phyloP scores from a whole-genome alignment of 805 yeast species.

The Cyberlindnera misumaiensis region DNA sequence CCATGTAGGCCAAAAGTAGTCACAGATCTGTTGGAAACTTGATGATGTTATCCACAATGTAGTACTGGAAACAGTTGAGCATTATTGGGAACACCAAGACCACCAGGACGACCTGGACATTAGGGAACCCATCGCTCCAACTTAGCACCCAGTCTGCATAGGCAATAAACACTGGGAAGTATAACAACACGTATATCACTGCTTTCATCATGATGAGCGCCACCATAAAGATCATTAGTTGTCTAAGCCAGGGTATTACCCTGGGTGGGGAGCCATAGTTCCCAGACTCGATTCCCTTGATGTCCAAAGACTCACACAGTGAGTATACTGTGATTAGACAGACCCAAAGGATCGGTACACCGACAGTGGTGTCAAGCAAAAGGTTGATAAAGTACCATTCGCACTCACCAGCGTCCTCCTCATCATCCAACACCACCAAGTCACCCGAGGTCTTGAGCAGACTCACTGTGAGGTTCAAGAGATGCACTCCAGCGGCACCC shows the following conservation, averaged over 20 bases:
- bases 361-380: conserved; percentile 87
- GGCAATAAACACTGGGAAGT: conserved; percentile 60
- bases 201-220: conserved; percentile 62
- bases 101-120: conserved; percentile 79
- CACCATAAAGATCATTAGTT: conserved; percentile 57
- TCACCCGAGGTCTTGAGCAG: conserved; percentile 40
- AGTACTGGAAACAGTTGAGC: conserved; percentile 68
- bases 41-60: conserved; percentile 67
- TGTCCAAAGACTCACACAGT: conserved; percentile 24
- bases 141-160: conserved; percentile 69
- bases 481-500: conserved; percentile 82
- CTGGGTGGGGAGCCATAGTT: conserved; percentile 56
- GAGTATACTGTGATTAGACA: conserved; percentile 46
- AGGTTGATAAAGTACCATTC: conserved; percentile 92
- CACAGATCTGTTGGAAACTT: conserved; percentile 36
- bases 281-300: conserved; percentile 43
- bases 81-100: conserved; percentile 75
- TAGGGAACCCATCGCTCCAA: conserved; percentile 80
- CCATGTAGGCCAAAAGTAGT: neutral
- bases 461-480: conserved; percentile 67
- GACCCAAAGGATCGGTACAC: conserved; percentile 74
- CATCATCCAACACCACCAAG: conserved; percentile 15
- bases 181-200: conserved; percentile 47
- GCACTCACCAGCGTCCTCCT: conserved; percentile 65
- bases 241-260: conserved; percentile 62